Percentiles rank a stretch among this genome's conserved stretches.
phyloP scores from a whole-genome alignment of 345 rosid genomes.

The Gossypium raimondii region DNA sequence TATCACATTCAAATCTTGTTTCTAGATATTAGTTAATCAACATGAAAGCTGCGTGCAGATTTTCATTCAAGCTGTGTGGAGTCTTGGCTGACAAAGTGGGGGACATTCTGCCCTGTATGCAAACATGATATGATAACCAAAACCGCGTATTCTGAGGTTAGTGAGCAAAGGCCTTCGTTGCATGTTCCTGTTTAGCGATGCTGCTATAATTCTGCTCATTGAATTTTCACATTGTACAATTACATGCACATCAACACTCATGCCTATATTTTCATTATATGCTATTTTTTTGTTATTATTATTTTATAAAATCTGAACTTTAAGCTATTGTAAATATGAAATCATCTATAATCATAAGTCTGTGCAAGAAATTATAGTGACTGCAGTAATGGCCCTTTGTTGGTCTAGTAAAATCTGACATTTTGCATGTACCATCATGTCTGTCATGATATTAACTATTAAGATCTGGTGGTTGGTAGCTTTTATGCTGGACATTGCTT shows the following conservation, averaged over 20 bases:
- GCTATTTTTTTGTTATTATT: background rate
- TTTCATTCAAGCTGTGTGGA: slow-evolving; percentile 65
- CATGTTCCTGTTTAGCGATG: background rate
- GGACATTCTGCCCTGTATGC: slow-evolving; percentile 77
- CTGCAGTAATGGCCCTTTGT: background rate
- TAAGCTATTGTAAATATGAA: slow-evolving; percentile 4
- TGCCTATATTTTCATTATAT: background rate
- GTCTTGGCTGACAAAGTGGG: slow-evolving; percentile 78
- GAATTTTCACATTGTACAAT: background rate
- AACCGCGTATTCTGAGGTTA: slow-evolving; percentile 41
- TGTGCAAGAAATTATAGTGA: background rate
- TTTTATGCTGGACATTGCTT: background rate
- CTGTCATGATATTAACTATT: background rate
- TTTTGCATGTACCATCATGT: background rate
- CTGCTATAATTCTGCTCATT: background rate
- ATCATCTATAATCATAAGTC: background rate
- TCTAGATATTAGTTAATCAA: slow-evolving; percentile 21
- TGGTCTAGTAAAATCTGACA: background rate
- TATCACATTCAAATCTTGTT: background rate
- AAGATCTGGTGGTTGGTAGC: background rate
- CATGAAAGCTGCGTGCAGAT: slow-evolving; percentile 38
- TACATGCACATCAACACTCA: background rate
- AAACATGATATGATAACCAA: slow-evolving; percentile 56
- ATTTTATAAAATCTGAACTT: background rate
- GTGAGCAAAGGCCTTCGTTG: slow-evolving; percentile 10